These are phyloP conservation scores for Trypanosoma mega DNA, from an alignment of 208 protist genomes.

Conservation along the genomic window DNA sequence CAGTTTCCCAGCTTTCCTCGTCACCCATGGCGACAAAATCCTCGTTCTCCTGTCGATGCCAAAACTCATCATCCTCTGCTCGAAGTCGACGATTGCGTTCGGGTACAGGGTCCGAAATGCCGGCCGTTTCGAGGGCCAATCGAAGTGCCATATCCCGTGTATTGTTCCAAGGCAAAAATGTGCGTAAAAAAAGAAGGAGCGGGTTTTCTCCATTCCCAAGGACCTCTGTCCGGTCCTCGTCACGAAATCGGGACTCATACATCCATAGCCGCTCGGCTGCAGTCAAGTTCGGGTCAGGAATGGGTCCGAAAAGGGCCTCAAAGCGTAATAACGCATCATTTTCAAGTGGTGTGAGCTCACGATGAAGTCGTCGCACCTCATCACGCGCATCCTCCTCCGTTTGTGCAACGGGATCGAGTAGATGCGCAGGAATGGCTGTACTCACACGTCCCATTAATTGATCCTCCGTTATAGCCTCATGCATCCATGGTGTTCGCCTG, in stretches of 20 bases:
- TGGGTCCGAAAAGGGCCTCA: conserved; percentile 30
- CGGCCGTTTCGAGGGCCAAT: conserved; percentile 15
- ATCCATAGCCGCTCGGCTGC: conserved; percentile 9
- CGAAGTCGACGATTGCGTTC: conserved; percentile 6
- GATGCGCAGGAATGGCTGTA: conserved; percentile 48
- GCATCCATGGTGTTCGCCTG: conserved; percentile 6
- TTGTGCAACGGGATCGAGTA: conserved; percentile 27
- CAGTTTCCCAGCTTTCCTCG: conserved; percentile 19
- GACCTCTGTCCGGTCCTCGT: conserved; percentile 10
- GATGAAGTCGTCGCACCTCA: conserved; percentile 5
- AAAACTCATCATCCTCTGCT: conserved; percentile 18
- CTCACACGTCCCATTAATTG: conserved; percentile 40
- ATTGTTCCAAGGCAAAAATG: conserved; percentile 28
- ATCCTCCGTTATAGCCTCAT: conserved; percentile 31
- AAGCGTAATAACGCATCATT: conserved; percentile 37
- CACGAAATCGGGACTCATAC: conserved; percentile 28
- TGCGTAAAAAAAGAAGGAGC: conserved; percentile 26
- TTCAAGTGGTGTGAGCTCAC: conserved; percentile 18
- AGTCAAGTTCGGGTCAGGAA: conserved; percentile 10
- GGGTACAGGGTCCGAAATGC: conserved; percentile 33
- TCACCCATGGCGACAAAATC: neutral
- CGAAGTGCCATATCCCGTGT: conserved; percentile 31
- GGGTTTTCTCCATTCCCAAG: conserved; percentile 15
- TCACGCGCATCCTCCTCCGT: conserved; percentile 31
- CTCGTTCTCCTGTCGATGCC: conserved; percentile 13